A percentile compares a stretch with the other conserved stretches of the same genome.
phyloP scores from a whole-genome alignment of 192 early-diverging fungal genomes.

The Backusella morwellensis region DNA sequence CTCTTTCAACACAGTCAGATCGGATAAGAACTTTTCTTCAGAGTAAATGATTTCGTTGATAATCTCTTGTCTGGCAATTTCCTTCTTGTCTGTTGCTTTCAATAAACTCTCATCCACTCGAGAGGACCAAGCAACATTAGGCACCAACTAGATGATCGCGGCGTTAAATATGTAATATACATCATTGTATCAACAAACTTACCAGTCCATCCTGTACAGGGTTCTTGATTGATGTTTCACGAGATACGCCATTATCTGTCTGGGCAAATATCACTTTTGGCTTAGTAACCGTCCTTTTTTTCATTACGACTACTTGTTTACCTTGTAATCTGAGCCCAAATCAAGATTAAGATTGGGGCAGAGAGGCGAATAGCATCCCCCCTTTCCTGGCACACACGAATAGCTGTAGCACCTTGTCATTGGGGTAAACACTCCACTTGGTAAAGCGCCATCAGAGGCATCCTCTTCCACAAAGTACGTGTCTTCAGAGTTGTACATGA shows the following conservation, averaged over 20 bases:
- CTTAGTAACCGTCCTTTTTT: neutral
- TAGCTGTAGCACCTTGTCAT: constrained; percentile 81
- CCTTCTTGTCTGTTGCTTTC: constrained; percentile 68
- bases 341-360: constrained; percentile 28
- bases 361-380: constrained; percentile 29
- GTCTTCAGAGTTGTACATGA: constrained; percentile 33
- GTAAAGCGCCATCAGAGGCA: constrained; percentile 41
- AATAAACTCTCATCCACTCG: constrained; percentile 72
- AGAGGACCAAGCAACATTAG: constrained; percentile 62
- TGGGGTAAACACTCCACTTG: constrained; percentile 85
- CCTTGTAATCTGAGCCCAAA: neutral
- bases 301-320: neutral
- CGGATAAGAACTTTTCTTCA: constrained; percentile 87
- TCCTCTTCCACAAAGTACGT: constrained; percentile 34
- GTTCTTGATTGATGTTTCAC: neutral
- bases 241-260: neutral
- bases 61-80: constrained; percentile 89
- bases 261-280: neutral
- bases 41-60: constrained; percentile 92
- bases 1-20: constrained; percentile 81
- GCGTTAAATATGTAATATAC: neutral
- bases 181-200: neutral
- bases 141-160: neutral
- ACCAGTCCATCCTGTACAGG: neutral
- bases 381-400: constrained; percentile 19